Base-by-base conservation (phyloP, 2,329 filamentous ascomycete species). In the Nothopassalora personata region DNA sequence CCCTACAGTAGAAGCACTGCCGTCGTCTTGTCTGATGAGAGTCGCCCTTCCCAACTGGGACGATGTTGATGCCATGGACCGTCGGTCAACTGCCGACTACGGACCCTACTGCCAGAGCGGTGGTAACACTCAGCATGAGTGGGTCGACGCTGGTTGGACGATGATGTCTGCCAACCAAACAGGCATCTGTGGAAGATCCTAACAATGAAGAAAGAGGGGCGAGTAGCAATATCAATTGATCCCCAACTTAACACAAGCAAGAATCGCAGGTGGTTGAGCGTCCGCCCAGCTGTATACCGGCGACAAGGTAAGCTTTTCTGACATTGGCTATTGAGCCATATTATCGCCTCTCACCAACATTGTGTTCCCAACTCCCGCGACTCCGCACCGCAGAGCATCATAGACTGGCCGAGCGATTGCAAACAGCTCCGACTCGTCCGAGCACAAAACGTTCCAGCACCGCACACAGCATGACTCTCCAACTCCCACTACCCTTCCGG, bases 401-500 rank as follows among this genome's bases (percentile, higher is more conserved):
- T 34, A 34, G 33, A 52, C n/a, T 43, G n/a, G 7, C 18, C 4
- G n/a, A 36, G 6, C 31, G 3, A 27, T 31, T 55, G 27, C 30
- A 18, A n/a, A 11, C 46, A 50, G 7, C 27, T 27, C 54, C 46
- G 28, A 4, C 30, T 46, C 31, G 31, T 27, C 28, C 45, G 11
- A 28, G 18, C 19, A 51, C 45, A 51, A 51, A 50, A 36, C 36
- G 7, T 9, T 31, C 34, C 31, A 30, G 11, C 30, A 15, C 49
- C 49, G 28, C 50, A 45, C 50, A 45, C 53, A 6, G 23, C 11
- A 28, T 31, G 56, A 9, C 45, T 43, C 30, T 46, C 23, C 36
- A 56, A 28, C 46, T 46, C 49, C 19, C 28, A 19, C 50, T 33
- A 47, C 59, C 30, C 33, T 51, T 36, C 50, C 49, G 39, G 39